Base-by-base conservation (phyloP, 805 yeast species). In the Candida koratica region DNA sequence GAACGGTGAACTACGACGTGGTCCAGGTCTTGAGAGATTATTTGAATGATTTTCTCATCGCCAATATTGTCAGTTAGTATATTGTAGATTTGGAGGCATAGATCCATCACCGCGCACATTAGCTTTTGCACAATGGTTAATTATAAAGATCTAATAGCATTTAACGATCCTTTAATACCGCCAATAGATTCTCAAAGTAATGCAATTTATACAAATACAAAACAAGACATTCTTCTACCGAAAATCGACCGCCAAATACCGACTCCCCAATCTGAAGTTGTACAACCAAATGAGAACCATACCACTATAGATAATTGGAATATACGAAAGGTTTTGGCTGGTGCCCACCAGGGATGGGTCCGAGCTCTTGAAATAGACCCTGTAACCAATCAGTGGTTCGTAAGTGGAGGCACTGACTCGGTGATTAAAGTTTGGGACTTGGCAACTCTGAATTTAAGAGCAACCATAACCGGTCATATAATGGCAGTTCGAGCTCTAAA, bases 271-370 rank as follows among this genome's bases (percentile, higher is more conserved):
- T 7, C 9, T 8, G 23, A 20, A 20, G 9, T 20, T 20, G 10
- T 20, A 8, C 9, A 12, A 22, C 9, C 19, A 12, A 19, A 4
- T 31, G 17, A 14, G 15, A 16, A 9, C n/a, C 4, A 5, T 13
- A 4, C 5, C 13, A 23, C 5, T 9, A 17, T 13, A 22, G 34
- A 23, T 6, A 17, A 35, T 11, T 39, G 36, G 95, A 75, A 76
- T 47, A 67, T 85, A 5, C 69, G 67, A 52, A 68, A 82, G 38
- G 87, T 90, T 3, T 69, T 90, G 1, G 77, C 84, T 1, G 69
- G 69, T 3, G 97, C 97, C 3, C 98, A 93, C 55, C 71, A 75
- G 25, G 98, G 99, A 0, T 89, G 97, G 89, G 87, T 93, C 1
- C 70, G 95, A 30, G 72, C 85, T n/a, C 64, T 88, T 3, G 71